Evolutionary conservation across 176 grass and related monocot species (phyloP).

Genomic region (Triticum aestivum): IWGSC_CS_RefSeq_v2.1 NC_057802.1:485937546-485938045

Average conservation of each 20-base stretch:
- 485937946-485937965: not conserved
- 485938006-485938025: no score
- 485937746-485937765: not conserved
- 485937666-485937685: not conserved
- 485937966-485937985: not conserved
- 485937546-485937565: conserved; percentile 63
- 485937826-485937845: not conserved
- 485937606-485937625: conserved; percentile 27
- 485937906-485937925: not conserved
- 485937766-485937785: not conserved
- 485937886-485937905: not conserved
- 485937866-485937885: not conserved
- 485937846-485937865: not conserved
- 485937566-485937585: conserved; percentile 70
- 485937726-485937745: not conserved
- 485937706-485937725: not conserved
- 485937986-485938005: not conserved
- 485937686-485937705: conserved; percentile 2
- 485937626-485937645: conserved; percentile 27
- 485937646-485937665: not conserved
- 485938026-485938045: no score
- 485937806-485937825: not conserved
- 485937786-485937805: not conserved
- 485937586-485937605: conserved; percentile 37
- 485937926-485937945: not conserved